Evolutionary conservation across 106 monocot species (phyloP).

Genomic region (Gastrodia elata): DNA sequence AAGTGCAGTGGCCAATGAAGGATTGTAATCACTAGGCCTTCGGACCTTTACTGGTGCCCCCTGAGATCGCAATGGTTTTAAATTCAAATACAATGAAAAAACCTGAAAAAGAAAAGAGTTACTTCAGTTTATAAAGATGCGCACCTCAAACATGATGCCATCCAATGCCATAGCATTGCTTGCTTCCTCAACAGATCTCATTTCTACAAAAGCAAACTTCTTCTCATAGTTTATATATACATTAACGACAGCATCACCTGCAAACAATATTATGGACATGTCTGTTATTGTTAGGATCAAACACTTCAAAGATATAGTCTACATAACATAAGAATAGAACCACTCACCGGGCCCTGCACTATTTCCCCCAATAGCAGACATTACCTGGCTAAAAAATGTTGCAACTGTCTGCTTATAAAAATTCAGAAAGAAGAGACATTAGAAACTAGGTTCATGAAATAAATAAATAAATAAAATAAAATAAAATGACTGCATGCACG

Average conservation of each 20-base stretch:
- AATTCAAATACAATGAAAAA: not conserved
- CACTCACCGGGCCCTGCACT: slow-evolving; percentile 84
- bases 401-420: slow-evolving; percentile 68
- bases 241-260: slow-evolving; percentile 97
- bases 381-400: slow-evolving; percentile 83
- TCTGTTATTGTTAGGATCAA: not conserved
- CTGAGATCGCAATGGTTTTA: slow-evolving; percentile 10
- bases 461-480: too few relatives aligned
- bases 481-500: not conserved
- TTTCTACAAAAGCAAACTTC: slow-evolving; percentile 98
- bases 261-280: slow-evolving; percentile 5
- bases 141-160: slow-evolving; percentile 97
- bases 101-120: not conserved
- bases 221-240: slow-evolving; percentile 99
- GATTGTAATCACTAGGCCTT: slow-evolving; percentile 76
- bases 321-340: not conserved
- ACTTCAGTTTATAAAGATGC: not conserved
- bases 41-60: slow-evolving; percentile 77
- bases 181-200: slow-evolving; percentile 99
- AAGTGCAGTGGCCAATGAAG: slow-evolving; percentile 46
- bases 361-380: slow-evolving; percentile 94
- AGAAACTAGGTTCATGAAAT: not conserved
- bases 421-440: not conserved
- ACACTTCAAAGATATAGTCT: not conserved
- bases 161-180: slow-evolving; percentile 99